A percentile compares a stretch with the other conserved stretches of the same genome.
phyloP scores from a whole-genome alignment of 1,139 yeast species.

The Debaryomyces coudertii region DNA sequence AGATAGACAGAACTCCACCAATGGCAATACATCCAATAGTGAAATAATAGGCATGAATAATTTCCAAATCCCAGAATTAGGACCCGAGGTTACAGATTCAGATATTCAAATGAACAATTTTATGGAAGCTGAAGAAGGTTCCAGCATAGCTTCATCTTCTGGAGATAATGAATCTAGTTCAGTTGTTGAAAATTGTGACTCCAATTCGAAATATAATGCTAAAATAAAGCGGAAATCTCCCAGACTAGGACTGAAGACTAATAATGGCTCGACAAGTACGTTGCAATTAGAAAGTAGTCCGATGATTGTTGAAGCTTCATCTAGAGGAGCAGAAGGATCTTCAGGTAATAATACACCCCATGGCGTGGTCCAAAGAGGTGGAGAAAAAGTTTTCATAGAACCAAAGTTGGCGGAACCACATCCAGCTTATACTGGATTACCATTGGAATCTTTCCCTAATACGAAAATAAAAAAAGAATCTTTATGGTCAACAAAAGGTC shows the following conservation, averaged over 20 bases:
- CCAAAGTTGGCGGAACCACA: conserved; percentile 58
- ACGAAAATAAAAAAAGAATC: conserved; percentile 55
- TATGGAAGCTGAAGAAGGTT: background rate
- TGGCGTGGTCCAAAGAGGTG: conserved; percentile 19
- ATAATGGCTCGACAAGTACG: background rate
- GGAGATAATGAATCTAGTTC: conserved; percentile 2
- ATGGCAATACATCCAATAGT: conserved; percentile 1
- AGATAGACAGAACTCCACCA: background rate
- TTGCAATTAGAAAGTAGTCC: conserved; percentile 17
- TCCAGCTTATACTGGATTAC: conserved; percentile 65
- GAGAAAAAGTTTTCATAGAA: conserved; percentile 46
- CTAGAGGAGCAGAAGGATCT: background rate
- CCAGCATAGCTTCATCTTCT: background rate
- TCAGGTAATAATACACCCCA: background rate
- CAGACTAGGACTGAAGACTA: conserved; percentile 5
- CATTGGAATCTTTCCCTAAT: conserved; percentile 65
- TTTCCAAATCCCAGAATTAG: conserved; percentile 6
- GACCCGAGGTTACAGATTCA: conserved; percentile 2
- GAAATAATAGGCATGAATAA: background rate
- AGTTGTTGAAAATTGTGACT: background rate
- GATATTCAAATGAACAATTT: background rate
- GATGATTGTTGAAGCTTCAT: conserved; percentile 11
- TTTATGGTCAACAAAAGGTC: conserved; percentile 41
- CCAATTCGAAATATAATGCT: background rate
- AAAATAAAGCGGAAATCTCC: conserved; percentile 10